Percentiles rank a stretch among this genome's conserved stretches.
phyloP scores from a whole-genome alignment of 352 stramenopile species.

The Phytophthora citrophthora region DNA sequence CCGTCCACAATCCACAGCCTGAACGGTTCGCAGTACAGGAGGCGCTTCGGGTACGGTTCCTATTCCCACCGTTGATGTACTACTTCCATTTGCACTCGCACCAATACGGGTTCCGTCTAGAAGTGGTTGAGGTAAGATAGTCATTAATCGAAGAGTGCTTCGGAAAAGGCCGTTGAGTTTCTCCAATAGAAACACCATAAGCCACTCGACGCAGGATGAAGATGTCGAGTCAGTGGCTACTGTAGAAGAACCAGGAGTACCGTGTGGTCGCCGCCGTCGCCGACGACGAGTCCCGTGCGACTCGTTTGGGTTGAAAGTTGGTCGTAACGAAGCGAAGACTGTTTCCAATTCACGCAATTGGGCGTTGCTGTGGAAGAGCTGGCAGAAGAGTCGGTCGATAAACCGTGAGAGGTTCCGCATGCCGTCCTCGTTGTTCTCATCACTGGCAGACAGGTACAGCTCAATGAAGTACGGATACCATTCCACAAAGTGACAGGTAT shows the following conservation, averaged over 20 bases:
- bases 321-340: conserved; percentile 44
- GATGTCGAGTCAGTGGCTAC: conserved; percentile 23
- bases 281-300: not conserved
- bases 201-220: conserved; percentile 62
- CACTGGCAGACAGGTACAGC: conserved; percentile 66
- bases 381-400: conserved; percentile 86
- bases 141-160: conserved; percentile 64
- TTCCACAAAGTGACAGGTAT: conserved; percentile 82
- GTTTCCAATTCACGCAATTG: conserved; percentile 75
- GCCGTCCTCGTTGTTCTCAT: conserved; percentile 76
- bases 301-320: conserved; percentile 19
- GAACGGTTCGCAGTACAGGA: conserved; percentile 45
- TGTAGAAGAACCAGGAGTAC: conserved; percentile 11
- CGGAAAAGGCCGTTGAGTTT: conserved; percentile 73
- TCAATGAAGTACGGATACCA: conserved; percentile 86
- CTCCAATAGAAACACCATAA: conserved; percentile 71
- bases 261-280: conserved; percentile 16
- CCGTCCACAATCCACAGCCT: conserved; percentile 67
- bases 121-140: conserved; percentile 41
- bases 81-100: conserved; percentile 18
- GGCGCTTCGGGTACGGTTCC: conserved; percentile 25
- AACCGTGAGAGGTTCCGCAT: conserved; percentile 82
- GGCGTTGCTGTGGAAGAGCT: conserved; percentile 84
- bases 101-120: conserved; percentile 14
- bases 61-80: conserved; percentile 28